Conservation (phyloP, 139 green algal species). For the Tetradesmus obliquus region DNA sequence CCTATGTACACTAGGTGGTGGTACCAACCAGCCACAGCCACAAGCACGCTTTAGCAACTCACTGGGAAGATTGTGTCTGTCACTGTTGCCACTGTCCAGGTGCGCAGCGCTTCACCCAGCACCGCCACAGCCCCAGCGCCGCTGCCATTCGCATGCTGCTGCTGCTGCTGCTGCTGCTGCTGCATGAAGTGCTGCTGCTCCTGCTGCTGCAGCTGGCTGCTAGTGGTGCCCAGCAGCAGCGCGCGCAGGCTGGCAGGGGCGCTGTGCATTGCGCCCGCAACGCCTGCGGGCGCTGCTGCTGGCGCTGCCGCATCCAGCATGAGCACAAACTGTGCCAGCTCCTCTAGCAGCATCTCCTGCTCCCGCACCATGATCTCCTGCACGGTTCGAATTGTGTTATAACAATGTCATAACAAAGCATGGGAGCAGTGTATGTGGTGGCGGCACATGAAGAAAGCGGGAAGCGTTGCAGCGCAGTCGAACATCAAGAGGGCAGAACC, state of each 20-base stretch:
- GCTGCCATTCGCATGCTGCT: constrained; percentile 17
- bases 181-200: background rate
- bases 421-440: background rate
- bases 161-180: constrained; percentile 17
- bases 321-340: constrained; percentile 39
- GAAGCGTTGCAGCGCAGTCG: background rate
- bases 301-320: constrained; percentile 11
- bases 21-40: background rate
- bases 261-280: background rate
- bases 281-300: constrained; percentile 18
- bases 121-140: background rate
- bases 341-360: constrained; percentile 50
- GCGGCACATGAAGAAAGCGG: background rate
- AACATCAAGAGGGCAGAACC: too few species aligned
- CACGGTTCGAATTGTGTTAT: background rate
- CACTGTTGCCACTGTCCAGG: constrained; percentile 15
- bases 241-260: background rate
- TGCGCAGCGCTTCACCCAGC: background rate
- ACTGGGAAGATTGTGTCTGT: constrained; percentile 35
- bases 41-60: background rate
- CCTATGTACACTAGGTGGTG: too few species aligned
- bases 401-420: background rate
- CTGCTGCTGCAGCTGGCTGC: constrained; percentile 26
- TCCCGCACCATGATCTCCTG: constrained; percentile 55
- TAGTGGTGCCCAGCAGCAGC: constrained; percentile 8